A percentile compares a stretch with the other conserved stretches of the same genome.
These are phyloP conservation scores for Pyrus hybrid DNA, from an alignment of 331 rosid genomes.

Conservation along the genomic window DNA sequence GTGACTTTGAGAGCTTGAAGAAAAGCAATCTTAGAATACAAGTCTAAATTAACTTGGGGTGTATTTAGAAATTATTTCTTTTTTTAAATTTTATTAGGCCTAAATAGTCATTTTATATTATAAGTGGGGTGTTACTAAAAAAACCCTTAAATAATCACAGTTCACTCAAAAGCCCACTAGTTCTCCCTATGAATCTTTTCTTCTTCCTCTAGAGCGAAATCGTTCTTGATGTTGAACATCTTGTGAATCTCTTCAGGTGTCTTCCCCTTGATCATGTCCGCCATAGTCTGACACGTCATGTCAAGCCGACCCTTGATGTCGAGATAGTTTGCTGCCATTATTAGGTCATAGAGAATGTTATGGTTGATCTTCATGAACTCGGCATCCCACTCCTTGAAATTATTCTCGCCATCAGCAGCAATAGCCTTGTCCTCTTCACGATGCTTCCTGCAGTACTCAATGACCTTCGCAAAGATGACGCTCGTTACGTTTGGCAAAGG, in stretches of 20 bases:
- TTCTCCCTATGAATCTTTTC: background rate
- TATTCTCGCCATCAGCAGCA: accelerated
- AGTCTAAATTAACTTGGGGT: too few relatives aligned
- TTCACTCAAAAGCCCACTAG: background rate
- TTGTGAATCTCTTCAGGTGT: background rate
- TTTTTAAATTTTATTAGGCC: too few relatives aligned
- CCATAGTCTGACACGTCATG: background rate
- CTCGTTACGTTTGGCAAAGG: too few relatives aligned
- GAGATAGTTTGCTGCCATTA: background rate
- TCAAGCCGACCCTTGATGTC: background rate
- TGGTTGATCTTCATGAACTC: background rate
- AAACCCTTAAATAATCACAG: too few relatives aligned
- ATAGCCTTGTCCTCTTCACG: too few relatives aligned
- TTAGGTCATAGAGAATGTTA: background rate
- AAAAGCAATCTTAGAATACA: too few relatives aligned
- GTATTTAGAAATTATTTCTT: too few relatives aligned
- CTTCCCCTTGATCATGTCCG: background rate
- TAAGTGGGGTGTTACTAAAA: too few relatives aligned
- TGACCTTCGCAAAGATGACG: too few relatives aligned
- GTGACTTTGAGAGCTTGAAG: too few relatives aligned
- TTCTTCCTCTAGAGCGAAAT: background rate
- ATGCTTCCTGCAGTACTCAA: too few relatives aligned
- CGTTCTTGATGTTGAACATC: background rate
- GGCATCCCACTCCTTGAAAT: background rate
- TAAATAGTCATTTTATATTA: too few relatives aligned